Evolutionary conservation across 768 basidiomycete genomes (phyloP).

Genomic region (Calocera cornea): DNA sequence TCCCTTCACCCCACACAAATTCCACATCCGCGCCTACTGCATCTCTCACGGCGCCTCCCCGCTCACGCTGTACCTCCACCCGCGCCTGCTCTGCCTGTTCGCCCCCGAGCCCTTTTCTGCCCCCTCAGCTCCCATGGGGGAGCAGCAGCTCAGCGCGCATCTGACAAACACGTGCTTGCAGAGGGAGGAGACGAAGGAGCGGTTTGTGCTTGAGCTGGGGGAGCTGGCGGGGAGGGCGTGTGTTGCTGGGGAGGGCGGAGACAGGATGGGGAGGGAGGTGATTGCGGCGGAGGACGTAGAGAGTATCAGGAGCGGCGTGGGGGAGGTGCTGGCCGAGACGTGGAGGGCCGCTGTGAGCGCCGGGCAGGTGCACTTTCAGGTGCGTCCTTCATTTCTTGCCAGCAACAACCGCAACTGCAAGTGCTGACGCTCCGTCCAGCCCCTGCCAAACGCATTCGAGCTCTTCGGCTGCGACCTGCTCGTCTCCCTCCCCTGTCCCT

Average conservation of each 20-base stretch:
- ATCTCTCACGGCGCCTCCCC: slow-evolving; percentile 49
- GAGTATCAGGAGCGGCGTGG: slow-evolving; percentile 47
- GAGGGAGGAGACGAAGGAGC: slow-evolving; percentile 43
- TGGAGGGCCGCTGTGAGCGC: slow-evolving; percentile 76
- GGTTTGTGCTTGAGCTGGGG: slow-evolving; percentile 49
- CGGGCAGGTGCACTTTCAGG: slow-evolving; percentile 72
- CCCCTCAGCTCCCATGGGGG: slow-evolving; percentile 28
- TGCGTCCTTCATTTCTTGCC: slow-evolving; percentile 14
- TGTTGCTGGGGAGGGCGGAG: no score
- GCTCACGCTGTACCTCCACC: slow-evolving; percentile 65
- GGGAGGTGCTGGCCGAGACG: slow-evolving; percentile 55
- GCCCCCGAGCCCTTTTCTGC: slow-evolving; percentile 53
- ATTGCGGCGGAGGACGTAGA: slow-evolving; percentile 32
- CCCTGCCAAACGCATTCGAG: slow-evolving; percentile 84
- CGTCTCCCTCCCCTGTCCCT: slow-evolving; percentile 45
- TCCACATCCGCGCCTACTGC: slow-evolving; percentile 86
- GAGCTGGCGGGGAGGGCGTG: slow-evolving; percentile 55
- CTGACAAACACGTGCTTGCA: slow-evolving; percentile 90
- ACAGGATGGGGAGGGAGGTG: slow-evolving; percentile 19
- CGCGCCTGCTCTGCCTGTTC: slow-evolving; percentile 77
- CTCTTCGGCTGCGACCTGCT: slow-evolving; percentile 91
- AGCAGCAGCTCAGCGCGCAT: slow-evolving; percentile 45
- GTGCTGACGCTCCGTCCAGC: slow-evolving; percentile 35
- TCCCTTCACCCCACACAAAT: slow-evolving; percentile 36
- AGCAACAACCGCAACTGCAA: no score